phyloP scores from a whole-genome alignment of 495 filamentous ascomycete species.

The Lepraria neglecta region DNA sequence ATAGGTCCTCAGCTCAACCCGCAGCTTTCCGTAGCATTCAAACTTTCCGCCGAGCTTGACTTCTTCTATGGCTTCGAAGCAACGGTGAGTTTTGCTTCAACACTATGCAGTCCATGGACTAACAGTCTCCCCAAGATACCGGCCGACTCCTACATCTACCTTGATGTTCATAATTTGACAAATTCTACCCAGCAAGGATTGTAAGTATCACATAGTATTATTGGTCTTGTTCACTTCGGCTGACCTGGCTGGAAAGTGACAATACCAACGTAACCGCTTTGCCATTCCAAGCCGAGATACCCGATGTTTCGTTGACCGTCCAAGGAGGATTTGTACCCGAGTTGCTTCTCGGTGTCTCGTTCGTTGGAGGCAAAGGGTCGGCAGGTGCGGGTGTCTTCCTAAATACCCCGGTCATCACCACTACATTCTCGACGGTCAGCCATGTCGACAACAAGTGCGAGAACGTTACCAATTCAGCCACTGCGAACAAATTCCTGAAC shows the following conservation, averaged over 20 bases:
- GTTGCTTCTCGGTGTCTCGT: conserved; percentile 29
- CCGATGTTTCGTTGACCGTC: conserved; percentile 24
- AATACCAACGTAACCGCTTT: conserved; percentile 28
- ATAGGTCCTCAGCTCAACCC: conserved; percentile 31
- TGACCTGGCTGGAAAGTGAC: conserved; percentile 9
- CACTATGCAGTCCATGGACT: too few species aligned
- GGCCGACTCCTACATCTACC: neutral
- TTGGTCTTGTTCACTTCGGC: neutral
- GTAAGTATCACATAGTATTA: conserved; percentile 21
- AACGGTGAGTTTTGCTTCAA: conserved; percentile 17
- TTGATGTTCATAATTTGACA: conserved; percentile 25
- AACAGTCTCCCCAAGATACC: too few species aligned
- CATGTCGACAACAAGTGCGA: neutral
- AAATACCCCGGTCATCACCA: conserved; percentile 25
- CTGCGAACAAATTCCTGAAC: too few species aligned
- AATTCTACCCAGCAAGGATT: conserved; percentile 31
- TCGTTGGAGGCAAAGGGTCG: conserved; percentile 18
- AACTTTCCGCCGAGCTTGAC: conserved; percentile 22
- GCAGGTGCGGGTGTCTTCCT: conserved; percentile 30
- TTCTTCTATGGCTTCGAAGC: conserved; percentile 35
- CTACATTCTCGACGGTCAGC: conserved; percentile 18
- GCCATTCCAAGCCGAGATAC: conserved; percentile 27
- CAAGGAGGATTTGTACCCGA: conserved; percentile 26
- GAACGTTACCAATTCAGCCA: too few species aligned
- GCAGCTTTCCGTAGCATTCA: conserved; percentile 21